Evolutionary conservation across 1,284 basidiomycete genomes (phyloP).

Genomic region (Omphalotus olearius): DNA sequence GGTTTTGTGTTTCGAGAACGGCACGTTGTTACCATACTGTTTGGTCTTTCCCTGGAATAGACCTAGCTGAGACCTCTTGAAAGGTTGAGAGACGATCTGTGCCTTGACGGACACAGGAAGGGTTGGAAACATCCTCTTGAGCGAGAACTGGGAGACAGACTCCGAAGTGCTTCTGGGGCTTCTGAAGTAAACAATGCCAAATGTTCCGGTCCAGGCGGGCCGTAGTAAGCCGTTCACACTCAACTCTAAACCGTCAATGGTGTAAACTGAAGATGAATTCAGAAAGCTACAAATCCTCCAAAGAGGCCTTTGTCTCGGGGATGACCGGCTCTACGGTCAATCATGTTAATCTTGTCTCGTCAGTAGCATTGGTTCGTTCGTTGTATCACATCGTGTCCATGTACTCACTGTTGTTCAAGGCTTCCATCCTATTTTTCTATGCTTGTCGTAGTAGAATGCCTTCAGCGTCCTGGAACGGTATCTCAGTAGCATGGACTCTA

Average conservation of each 20-base stretch:
- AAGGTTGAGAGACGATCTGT: conserved; percentile 51
- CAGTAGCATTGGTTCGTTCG: conserved; percentile 65
- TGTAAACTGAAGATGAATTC: no score
- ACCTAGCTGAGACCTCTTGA: conserved; percentile 72
- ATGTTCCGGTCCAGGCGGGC: no score
- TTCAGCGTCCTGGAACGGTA: conserved; percentile 30
- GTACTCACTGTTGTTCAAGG: conserved; percentile 36
- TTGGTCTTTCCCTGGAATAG: conserved; percentile 80
- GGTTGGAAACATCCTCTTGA: conserved; percentile 1
- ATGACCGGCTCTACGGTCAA: conserved; percentile 73
- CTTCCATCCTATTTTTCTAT: conserved; percentile 68
- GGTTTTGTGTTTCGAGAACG: conserved; percentile 90
- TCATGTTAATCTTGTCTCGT: conserved; percentile 73
- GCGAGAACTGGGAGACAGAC: no score
- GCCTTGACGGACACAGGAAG: conserved; percentile 2
- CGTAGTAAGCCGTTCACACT: no score
- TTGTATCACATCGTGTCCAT: neutral
- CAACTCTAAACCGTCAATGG: no score
- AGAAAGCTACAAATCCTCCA: conserved; percentile 69
- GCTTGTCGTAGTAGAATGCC: conserved; percentile 46
- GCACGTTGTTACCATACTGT: conserved; percentile 86
- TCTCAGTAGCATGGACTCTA: conserved; percentile 58
- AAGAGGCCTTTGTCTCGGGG: conserved; percentile 86
- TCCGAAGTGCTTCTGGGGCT: no score
- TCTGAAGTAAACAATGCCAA: no score